Conservation (phyloP, 176 grass and related monocot species). For the Aegilops umbellulata region DNA sequence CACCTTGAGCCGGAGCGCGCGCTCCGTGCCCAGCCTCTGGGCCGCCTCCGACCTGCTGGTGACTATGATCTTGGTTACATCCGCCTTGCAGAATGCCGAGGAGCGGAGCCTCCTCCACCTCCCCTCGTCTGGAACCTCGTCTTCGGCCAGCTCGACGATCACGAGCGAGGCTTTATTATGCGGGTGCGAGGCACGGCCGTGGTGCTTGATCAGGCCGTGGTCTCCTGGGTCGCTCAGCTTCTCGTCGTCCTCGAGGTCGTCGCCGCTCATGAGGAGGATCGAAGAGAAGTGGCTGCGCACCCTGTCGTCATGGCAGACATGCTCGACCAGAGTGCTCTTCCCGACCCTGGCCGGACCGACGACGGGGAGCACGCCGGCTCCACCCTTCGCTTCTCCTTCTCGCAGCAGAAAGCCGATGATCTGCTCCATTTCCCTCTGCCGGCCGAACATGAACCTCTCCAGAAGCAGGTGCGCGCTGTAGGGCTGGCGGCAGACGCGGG, state of each 20-base stretch:
- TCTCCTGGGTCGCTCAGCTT: neutral
- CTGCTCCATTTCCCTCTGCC: conserved; percentile 20
- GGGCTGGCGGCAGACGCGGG: conserved; percentile 8
- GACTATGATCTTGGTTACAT: conserved; percentile 32
- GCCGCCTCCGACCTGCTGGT: neutral
- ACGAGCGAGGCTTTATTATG: neutral
- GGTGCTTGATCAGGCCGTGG: neutral
- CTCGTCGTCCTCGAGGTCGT: neutral
- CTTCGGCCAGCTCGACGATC: neutral
- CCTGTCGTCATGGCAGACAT: conserved; percentile 36
- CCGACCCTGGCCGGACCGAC: conserved; percentile 14
- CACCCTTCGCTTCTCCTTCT: neutral
- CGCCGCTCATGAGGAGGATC: neutral
- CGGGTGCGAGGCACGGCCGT: neutral
- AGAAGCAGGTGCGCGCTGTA: conserved; percentile 6
- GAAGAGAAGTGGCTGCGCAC: conserved; percentile 29
- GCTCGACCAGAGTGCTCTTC: conserved; percentile 44
- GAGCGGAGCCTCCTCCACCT: conserved; percentile 15
- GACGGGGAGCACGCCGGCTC: conserved; percentile 7
- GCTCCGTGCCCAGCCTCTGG: neutral
- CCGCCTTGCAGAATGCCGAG: neutral
- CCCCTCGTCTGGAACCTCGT: neutral
- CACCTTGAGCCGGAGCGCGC: neutral
- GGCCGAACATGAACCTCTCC: conserved; percentile 32
- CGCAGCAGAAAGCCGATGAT: conserved; percentile 7